Base-by-base conservation (phyloP, 2,329 filamentous ascomycete species). In the Neoscytalidium dimidiatum region DNA sequence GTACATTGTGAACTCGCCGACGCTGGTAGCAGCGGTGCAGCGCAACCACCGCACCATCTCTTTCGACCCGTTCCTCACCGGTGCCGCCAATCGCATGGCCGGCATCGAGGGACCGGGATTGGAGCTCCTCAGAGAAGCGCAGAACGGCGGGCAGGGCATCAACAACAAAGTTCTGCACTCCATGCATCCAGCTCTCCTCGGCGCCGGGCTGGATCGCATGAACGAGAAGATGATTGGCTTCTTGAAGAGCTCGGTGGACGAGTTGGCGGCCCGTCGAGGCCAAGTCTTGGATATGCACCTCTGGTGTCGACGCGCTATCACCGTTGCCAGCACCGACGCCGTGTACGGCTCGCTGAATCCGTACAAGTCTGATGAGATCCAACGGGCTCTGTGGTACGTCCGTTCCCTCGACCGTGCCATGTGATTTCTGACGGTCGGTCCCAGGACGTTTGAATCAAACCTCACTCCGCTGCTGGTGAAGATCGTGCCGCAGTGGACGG, bases 291-390 rank as follows among this genome's bases (percentile, higher is more conserved):
- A 71, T 3, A 29, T 62, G 19, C 19, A 31, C 19, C 7, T 28
- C 0, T 72, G 71, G 64, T 65, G 78, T 13, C 70, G 70, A 19
- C 73, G 75, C 62, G 69, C 73, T 21, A 72, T 80, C 23, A 77
- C 75, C 0, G 66, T 72, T 4, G 77, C 79, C 2, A 73, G 77
- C 49, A 81, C 79, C 0, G 70, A 75, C 49, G 73, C 78, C 14
- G 72, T 80, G 0, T 82, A 81, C 66, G 80, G 80, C 2, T 77
- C 76, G 0, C 69, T 77, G 64, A 82, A 81, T 64, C 80, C 79
- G 0, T 81, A 73, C 43, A 69, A 76, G 35, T 75, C 80, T 48
- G 71, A 72, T 7, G 64, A 62, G 2, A 69, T 80, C 14, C 74
- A 74, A 48, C 67, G 75, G 44, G 74, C 73, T 26, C 80, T 79